Evolutionary conservation across 495 filamentous ascomycete genomes (phyloP).

Genomic region (Penicillium lagena): DNA sequence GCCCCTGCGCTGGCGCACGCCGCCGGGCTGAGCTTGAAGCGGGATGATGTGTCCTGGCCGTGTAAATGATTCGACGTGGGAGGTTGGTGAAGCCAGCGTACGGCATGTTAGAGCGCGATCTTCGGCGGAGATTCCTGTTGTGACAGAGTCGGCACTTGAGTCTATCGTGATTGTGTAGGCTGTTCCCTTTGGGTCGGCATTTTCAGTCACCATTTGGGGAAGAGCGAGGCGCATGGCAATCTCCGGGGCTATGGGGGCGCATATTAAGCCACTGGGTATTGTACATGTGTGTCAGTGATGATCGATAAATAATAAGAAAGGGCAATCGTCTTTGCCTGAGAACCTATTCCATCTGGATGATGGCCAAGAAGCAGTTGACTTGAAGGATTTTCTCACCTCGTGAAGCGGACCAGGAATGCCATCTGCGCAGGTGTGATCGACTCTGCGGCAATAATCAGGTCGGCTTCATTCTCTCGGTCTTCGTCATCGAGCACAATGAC

Average conservation of each 20-base stretch:
- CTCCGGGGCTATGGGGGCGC: slow-evolving; percentile 68
- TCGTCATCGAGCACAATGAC: slow-evolving; percentile 89
- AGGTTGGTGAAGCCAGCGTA: slow-evolving; percentile 60
- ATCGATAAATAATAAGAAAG: too few relatives aligned
- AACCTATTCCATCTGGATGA: too few relatives aligned
- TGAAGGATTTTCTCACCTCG: slow-evolving; percentile 41
- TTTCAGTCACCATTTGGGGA: slow-evolving; percentile 82
- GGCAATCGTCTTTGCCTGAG: too few relatives aligned
- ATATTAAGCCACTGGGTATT: slow-evolving; percentile 79
- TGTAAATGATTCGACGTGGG: slow-evolving; percentile 58
- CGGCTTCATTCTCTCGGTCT: slow-evolving; percentile 93
- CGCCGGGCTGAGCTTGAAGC: slow-evolving; percentile 70
- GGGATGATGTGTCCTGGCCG: slow-evolving; percentile 90
- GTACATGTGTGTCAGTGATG: too few relatives aligned
- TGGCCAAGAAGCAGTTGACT: too few relatives aligned
- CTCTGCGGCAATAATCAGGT: slow-evolving; percentile 90
- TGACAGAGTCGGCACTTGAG: slow-evolving; percentile 61
- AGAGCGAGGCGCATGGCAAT: slow-evolving; percentile 63
- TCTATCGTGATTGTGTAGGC: slow-evolving; percentile 90
- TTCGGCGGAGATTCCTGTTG: slow-evolving; percentile 84
- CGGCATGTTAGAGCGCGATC: slow-evolving; percentile 81
- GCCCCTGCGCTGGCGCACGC: slow-evolving; percentile 68
- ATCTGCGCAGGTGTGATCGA: slow-evolving; percentile 82
- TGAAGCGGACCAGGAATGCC: slow-evolving; percentile 90
- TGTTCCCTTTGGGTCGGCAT: slow-evolving; percentile 79